Conservation (phyloP, 768 basidiomycete species). For the Russula sp. region DNA sequence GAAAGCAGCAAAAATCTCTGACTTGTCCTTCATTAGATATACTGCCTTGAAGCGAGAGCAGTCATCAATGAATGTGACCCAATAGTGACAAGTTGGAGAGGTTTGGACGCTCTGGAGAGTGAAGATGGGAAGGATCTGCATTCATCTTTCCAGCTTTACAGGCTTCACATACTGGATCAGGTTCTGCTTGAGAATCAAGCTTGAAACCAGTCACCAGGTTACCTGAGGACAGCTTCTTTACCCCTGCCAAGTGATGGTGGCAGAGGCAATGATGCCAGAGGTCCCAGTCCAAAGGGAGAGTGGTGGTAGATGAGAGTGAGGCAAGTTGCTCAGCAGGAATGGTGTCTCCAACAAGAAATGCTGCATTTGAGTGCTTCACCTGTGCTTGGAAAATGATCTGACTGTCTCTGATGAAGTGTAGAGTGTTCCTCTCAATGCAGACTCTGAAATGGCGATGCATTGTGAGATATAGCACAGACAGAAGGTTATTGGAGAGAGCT, state of each 20-base stretch:
- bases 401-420: not conserved
- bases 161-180: not conserved
- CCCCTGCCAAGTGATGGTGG: not conserved
- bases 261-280: no score
- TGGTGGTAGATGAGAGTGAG: no score
- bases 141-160: no score
- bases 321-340: no score
- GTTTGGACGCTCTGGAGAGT: no score
- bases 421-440: not conserved
- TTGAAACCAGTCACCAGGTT: not conserved
- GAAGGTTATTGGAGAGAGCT: not conserved
- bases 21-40: not conserved
- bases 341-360: not conserved
- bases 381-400: not conserved
- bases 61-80: not conserved
- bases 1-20: not conserved
- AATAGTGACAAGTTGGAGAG: no score
- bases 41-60: not conserved
- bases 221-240: not conserved
- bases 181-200: not conserved
- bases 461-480: not conserved
- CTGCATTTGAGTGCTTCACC: not conserved
- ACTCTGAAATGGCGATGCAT: not conserved
- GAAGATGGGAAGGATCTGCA: no score
- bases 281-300: no score